Evolutionary conservation across 1,284 basidiomycete species (phyloP).

Genomic region (Clitocybe nebularis): DNA sequence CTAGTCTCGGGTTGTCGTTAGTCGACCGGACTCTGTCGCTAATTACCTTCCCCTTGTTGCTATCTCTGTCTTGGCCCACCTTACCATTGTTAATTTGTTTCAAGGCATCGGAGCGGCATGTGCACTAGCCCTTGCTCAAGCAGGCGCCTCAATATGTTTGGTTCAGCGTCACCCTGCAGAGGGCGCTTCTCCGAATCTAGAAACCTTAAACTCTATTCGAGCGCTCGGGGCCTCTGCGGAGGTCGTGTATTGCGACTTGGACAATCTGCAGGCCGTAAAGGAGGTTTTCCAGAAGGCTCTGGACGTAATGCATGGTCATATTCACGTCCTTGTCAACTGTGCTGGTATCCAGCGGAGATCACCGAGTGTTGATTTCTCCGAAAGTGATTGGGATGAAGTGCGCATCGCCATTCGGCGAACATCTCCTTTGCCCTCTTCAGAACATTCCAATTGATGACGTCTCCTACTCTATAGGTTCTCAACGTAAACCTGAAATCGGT

Average conservation of each 20-base stretch:
- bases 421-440: constrained; percentile 11
- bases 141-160: constrained; percentile 81
- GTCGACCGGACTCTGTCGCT: constrained; percentile 7
- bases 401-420: constrained; percentile 20
- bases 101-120: constrained; percentile 72
- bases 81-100: constrained; percentile 1
- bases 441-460: constrained; percentile 8
- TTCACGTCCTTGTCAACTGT: constrained; percentile 91
- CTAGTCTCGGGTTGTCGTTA: constrained; percentile 15
- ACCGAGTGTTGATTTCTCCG: constrained; percentile 78
- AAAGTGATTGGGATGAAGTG: constrained; percentile 89
- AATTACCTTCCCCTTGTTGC: background rate
- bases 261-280: constrained; percentile 64
- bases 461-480: constrained; percentile 50
- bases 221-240: constrained; percentile 38
- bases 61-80: background rate
- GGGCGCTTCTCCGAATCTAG: constrained; percentile 43
- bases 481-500: constrained; percentile 76
- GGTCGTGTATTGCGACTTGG: constrained; percentile 75
- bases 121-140: constrained; percentile 69
- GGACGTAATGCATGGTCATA: constrained; percentile 55
- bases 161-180: constrained; percentile 51
- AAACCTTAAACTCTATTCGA: constrained; percentile 53
- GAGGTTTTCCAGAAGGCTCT: constrained; percentile 60
- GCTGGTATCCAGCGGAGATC: constrained; percentile 91